Evolutionary conservation across 2,329 filamentous ascomycete species (phyloP), one percentile per base, ranked within the genome.

Genomic region (Didymella glomerata): DNA sequence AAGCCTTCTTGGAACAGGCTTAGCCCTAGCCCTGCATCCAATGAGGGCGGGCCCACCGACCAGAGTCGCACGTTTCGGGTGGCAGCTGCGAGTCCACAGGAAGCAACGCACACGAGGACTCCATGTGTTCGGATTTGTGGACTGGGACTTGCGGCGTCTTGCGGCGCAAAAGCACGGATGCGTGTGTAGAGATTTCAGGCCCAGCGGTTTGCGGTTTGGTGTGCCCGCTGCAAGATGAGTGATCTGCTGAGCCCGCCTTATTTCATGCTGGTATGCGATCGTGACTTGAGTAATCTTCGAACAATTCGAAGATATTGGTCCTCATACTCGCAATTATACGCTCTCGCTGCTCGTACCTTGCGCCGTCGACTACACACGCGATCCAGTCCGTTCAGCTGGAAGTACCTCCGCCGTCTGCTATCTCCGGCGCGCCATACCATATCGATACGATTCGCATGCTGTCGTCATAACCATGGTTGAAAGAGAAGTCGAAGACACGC

Each of bases 1-100:
- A 66, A 63, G 61, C 65, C 62, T 46, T 62, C 65, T 73, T 68
- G 57, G 67, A 72, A 71, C 71, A 70, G 73, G 71, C 74, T 75
- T 72, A 71, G 61, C 63, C 56, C 54, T 61, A 60, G 64, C 60
- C 18, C 36, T 32, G n/a, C 52, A 58, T 50, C 68, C 70, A 70
- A 72, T 70, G 54, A 56, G 20, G 4, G 18, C 44, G 54, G 57
- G 38, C 30, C 47, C 50, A 53, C 36, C 20, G 28, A 48, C 54
- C 54, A 57, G 48, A 58, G 22, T 53, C 24, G 55, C 45, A 47
- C 32, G 30, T 40, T 16, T 53, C 46, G 14, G 24, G 42, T 40
- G 6, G 20, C 42, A 57, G 27, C 48, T 57, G 34, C 5, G 41
- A 30, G 22, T 58, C 49, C 55, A 45, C 49, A 58, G 44, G 16